Evolutionary conservation across 139 green algal species (phyloP).

Genomic region (Penium margaritaceum): DNA sequence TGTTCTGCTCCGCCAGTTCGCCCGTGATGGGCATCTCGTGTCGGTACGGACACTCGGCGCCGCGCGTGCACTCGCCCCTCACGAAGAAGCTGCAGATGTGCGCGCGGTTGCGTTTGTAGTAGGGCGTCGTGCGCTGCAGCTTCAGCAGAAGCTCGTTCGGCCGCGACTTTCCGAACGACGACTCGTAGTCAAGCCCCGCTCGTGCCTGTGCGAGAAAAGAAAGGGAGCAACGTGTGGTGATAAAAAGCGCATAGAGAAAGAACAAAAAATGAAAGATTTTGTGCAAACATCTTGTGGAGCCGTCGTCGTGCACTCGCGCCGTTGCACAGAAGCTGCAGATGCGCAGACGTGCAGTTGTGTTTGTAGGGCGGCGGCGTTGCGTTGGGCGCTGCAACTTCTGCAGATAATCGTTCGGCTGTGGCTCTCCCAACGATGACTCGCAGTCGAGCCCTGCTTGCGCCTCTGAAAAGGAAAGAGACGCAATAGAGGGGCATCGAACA

Average conservation of each 20-base stretch:
- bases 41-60: constrained; percentile 82
- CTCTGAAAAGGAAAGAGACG: background rate
- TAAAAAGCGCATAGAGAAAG: too few relatives aligned
- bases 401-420: constrained; percentile 64
- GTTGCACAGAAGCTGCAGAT: too few relatives aligned
- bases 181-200: constrained; percentile 40
- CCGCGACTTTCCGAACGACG: constrained; percentile 30
- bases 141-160: constrained; percentile 69
- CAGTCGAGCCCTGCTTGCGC: constrained; percentile 16
- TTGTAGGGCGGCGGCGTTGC: constrained; percentile 76
- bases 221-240: background rate
- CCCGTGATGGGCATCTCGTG: constrained; percentile 47
- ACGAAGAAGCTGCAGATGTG: constrained; percentile 93
- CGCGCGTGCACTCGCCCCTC: constrained; percentile 81
- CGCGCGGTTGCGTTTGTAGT: constrained; percentile 93
- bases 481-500: background rate
- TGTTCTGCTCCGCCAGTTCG: constrained; percentile 85
- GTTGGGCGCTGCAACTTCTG: constrained; percentile 72
- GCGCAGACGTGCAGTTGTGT: too few relatives aligned
- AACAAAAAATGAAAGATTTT: too few relatives aligned
- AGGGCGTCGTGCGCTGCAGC: constrained; percentile 79
- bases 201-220: constrained; percentile 15
- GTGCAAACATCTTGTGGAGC: too few relatives aligned
- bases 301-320: too few relatives aligned
- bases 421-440: constrained; percentile 45